Evolutionary conservation across 1,139 yeast genomes (phyloP).

Genomic region (Saccharomyces pastorianus): DNA sequence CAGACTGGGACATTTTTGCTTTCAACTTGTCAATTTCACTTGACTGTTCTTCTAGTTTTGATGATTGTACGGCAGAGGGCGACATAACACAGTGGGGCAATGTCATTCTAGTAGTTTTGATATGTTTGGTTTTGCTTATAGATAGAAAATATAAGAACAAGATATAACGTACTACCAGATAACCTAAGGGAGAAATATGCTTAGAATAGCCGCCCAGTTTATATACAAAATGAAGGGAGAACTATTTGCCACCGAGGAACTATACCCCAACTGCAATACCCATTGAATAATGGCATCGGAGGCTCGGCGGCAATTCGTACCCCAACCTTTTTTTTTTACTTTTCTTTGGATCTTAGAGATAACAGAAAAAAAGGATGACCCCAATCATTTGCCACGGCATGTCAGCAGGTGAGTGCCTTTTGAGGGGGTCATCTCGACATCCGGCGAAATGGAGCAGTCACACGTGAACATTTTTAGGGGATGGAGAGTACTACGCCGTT

Average conservation of each 20-base stretch:
- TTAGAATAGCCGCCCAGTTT: background rate
- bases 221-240: background rate
- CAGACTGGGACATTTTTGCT: conserved; percentile 3
- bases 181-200: background rate
- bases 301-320: background rate
- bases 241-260: background rate
- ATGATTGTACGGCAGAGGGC: conserved; percentile 8
- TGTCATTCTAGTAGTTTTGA: background rate
- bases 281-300: background rate
- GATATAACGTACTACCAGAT: background rate
- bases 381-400: background rate
- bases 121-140: background rate
- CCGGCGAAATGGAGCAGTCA: background rate
- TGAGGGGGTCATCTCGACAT: background rate
- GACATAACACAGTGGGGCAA: conserved; percentile 3
- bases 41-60: conserved; percentile 1
- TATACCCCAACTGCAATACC: background rate
- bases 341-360: background rate
- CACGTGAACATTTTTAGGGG: background rate
- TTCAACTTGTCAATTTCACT: conserved; percentile 9
- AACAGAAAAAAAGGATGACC: background rate
- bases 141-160: background rate
- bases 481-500: background rate
- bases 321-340: background rate
- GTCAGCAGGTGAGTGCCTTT: background rate